Base-by-base conservation (phyloP, 139 green algal genomes). In the Marvania coccoides region DNA sequence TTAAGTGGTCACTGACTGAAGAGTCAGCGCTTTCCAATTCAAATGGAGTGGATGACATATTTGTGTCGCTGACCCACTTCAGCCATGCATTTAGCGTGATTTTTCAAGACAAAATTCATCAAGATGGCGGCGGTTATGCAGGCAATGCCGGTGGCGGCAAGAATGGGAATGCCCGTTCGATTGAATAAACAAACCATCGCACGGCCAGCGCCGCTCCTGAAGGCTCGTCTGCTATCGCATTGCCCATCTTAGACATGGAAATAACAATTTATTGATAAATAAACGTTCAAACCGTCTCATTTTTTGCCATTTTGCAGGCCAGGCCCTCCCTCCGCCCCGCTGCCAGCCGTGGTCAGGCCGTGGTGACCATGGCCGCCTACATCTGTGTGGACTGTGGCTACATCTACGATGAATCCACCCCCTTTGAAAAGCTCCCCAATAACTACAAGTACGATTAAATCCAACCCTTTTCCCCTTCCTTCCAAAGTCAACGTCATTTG, bases 221-320 rank as follows among this genome's bases (percentile, higher is more conserved):
- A 7, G 6, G 5, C 55, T n/a, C n/a, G n/a, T n/a, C n/a, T n/a
- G n/a, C n/a, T n/a, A n/a, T n/a, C n/a, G n/a, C n/a, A n/a, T n/a
- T n/a, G n/a, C n/a, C n/a, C n/a, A n/a, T n/a, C n/a, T n/a, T n/a
- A 24, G 9, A 67, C 4, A 67, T 83, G 80, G 47, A 80, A 64
- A 39, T 2, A 30, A 6, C 71, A 71, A 5, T 67, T 83, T 1
- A 83, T 65, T 6, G 80, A 35, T 28, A 83, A 83, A 26, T 71
- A 77, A 23, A 4, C 24, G 8, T 75, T 64, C 36, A 76, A 83
- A n/a, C 70, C 74, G 29, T 45, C 71, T 15, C 31, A 31, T 39
- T 76, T 37, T n/a, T 81, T 79, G 15, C 6, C 29, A 9, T 6
- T 37, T 19, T 55, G 67, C 33, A 68, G 57, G 67, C 39, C 9